Conservation (phyloP, 2,329 filamentous ascomycete species). For the Chaetomiaceae sp. region DNA sequence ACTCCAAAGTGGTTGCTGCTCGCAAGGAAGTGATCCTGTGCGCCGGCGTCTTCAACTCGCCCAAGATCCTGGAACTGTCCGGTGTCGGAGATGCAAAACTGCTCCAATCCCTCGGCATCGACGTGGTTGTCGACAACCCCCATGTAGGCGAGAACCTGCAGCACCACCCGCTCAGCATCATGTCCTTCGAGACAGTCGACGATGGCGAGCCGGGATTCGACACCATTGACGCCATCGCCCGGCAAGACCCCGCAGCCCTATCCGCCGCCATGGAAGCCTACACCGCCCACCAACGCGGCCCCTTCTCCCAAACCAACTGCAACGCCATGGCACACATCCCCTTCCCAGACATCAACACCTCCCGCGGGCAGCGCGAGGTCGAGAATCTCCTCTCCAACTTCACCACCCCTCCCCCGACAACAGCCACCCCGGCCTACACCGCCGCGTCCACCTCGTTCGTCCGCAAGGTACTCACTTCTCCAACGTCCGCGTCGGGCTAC, state of each 20-base stretch:
- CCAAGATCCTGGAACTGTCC: slow-evolving; percentile 33
- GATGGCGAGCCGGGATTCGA: slow-evolving; percentile 1
- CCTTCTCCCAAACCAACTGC: slow-evolving; percentile 12
- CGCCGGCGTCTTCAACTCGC: slow-evolving; percentile 37
- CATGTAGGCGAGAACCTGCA: slow-evolving; percentile 42
- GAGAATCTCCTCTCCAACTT: background rate
- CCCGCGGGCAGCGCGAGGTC: background rate
- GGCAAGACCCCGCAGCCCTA: slow-evolving; percentile 8
- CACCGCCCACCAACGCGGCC: slow-evolving; percentile 3
- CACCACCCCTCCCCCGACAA: background rate
- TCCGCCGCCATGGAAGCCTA: slow-evolving; percentile 11
- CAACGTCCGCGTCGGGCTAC: slow-evolving; percentile 3
- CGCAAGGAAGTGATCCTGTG: slow-evolving; percentile 39
- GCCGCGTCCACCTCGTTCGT: background rate
- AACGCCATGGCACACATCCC: slow-evolving; percentile 11
- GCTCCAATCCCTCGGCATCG: slow-evolving; percentile 37
- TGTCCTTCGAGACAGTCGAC: slow-evolving; percentile 16
- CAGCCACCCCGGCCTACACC: background rate
- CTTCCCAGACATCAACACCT: slow-evolving; percentile 4
- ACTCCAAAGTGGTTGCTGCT: slow-evolving; percentile 14
- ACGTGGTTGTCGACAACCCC: slow-evolving; percentile 37
- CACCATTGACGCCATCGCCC: slow-evolving; percentile 11
- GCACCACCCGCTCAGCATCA: slow-evolving; percentile 32
- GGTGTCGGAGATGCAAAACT: slow-evolving; percentile 38
- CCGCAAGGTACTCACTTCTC: background rate